Percentiles rank a stretch among this genome's conserved stretches.
Evolutionary conservation across 495 filamentous ascomycete species (phyloP).

Genomic region (Clohesyomyces aquaticus): DNA sequence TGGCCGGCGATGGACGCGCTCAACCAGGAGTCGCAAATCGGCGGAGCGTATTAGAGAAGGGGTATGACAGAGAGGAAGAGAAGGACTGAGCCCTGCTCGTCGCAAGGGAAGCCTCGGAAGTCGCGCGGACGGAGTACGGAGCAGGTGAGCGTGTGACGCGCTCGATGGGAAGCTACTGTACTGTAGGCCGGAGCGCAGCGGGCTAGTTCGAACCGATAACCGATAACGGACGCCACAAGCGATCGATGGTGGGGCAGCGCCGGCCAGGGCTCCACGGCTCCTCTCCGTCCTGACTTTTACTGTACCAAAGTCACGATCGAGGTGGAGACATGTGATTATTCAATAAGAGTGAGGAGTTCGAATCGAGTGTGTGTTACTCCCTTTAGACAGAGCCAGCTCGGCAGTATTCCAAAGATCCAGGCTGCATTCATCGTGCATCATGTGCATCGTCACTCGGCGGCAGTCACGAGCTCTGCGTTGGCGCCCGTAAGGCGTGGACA

Average conservation of each 20-base stretch:
- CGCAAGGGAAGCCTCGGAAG: background rate
- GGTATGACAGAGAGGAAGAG: no score
- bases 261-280: background rate
- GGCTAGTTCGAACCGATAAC: background rate
- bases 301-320: background rate
- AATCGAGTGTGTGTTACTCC: no score
- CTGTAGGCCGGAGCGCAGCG: background rate
- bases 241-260: background rate
- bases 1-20: background rate
- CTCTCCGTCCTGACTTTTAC: background rate
- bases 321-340: no score
- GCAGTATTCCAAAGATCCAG: background rate
- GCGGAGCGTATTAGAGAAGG: background rate
- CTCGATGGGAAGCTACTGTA: no score
- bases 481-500: background rate
- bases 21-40: background rate
- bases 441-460: background rate
- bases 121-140: background rate
- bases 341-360: no score
- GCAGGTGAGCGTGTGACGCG: conserved; percentile 6
- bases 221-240: conserved; percentile 19
- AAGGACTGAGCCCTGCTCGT: background rate
- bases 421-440: background rate
- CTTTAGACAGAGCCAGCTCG: background rate
- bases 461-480: background rate